Evolutionary conservation across 306 rosid species (phyloP), one percentile per base, ranked within the genome.

Genomic region (Citrullus mucosospermus): DNA sequence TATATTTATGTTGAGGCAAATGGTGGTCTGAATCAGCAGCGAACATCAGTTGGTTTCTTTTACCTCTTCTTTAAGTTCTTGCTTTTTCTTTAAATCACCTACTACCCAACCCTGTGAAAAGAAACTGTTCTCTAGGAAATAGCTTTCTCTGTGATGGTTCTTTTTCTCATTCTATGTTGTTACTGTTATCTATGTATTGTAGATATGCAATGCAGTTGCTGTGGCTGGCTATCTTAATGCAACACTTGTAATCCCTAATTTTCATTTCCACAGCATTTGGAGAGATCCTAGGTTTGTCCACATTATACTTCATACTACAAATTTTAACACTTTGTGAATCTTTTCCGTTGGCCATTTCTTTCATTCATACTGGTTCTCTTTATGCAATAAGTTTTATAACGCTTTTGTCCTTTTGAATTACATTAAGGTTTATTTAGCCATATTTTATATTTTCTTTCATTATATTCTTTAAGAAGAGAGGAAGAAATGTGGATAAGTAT

Each of bases 121-220:
- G 76, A 58, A 78, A 80, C 72, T 38, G 65, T 78, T 78, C 53
- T 50, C 68, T 55, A 20, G 2, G 38, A 50, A 50, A 63, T 65
- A 16, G 10, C 46, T 44, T 15, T 77, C 71, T 44, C 22, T 77
- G 72, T 71, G 78, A 76, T 28, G 59, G 46, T 81, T 50, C 81
- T 25, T 82, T 79, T 77, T 84, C 83, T 74, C 9, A 74, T 74
- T 74, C 28, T 30, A 34, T 32, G 48, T 69, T 53, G 48, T 61
- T 78, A 55, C 79, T 88, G 73, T 79, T 82, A 54, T 80, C 59
- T 57, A 80, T 80, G 79, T 53, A 75, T 85, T 51, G 73, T 73
- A 94, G 98, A 85, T 95, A 72, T 95, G 99, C 96, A 95, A 95
- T 85, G 99, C 99, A 3, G 99, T 91, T 85, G 97, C 99, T 17